These are phyloP conservation scores for Penicillium decumbens DNA, from an alignment of 2,329 filamentous ascomycete genomes.

Conservation along the genomic window DNA sequence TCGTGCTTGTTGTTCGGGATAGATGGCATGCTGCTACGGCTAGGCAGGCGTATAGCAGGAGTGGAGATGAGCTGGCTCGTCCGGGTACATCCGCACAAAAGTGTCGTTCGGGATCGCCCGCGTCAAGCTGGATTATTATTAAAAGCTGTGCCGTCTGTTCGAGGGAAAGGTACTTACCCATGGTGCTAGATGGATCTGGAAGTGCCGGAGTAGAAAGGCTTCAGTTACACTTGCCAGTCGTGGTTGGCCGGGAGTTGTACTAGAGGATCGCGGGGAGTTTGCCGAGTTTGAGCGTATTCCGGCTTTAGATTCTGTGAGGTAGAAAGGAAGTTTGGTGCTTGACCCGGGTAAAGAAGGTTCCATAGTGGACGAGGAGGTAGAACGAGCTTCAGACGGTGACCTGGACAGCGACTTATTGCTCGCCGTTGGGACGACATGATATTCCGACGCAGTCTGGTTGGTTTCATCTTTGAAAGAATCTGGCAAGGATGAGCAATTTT, in stretches of 20 bases:
- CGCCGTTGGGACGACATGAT: constrained; percentile 27
- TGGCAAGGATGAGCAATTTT: constrained; percentile 9
- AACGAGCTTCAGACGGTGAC: constrained; percentile 24
- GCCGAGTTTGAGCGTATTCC: constrained; percentile 15
- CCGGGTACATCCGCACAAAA: constrained; percentile 32
- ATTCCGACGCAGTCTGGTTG: constrained; percentile 33
- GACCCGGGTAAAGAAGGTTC: constrained; percentile 18
- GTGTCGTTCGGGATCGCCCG: constrained; percentile 29
- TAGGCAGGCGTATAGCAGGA: constrained; percentile 33
- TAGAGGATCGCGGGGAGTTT: constrained; percentile 18
- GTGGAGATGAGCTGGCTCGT: constrained; percentile 28
- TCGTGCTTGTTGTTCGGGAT: constrained; percentile 28
- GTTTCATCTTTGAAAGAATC: constrained; percentile 37
- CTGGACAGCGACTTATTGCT: constrained; percentile 15
- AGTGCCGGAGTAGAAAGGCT: constrained; percentile 34
- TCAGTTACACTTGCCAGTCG: constrained; percentile 30
- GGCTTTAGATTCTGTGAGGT: constrained; percentile 11
- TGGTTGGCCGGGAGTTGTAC: constrained; percentile 20
- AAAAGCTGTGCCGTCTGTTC: neutral
- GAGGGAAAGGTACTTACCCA: constrained; percentile 24
- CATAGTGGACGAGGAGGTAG: constrained; percentile 25
- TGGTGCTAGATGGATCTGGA: constrained; percentile 30
- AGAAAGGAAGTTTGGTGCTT: constrained; percentile 12
- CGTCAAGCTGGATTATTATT: constrained; percentile 27
- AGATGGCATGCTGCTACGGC: constrained; percentile 34